Evolutionary conservation across 208 protist genomes (phyloP), one percentile per base, ranked within the genome.

Genomic region (Trypanosoma avium): DNA sequence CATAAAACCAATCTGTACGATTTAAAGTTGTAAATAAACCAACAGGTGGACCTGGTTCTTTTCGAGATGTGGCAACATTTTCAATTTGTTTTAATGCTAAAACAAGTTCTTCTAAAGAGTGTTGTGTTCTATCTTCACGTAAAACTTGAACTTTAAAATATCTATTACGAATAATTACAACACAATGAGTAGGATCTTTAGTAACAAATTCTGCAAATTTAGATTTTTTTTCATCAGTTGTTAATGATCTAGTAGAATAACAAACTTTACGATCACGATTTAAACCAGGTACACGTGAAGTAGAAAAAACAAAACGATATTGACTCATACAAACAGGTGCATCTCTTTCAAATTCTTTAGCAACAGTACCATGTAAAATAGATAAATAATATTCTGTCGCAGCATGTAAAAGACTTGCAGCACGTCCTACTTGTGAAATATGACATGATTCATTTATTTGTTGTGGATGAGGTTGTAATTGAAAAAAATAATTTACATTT

Each of bases 401-500:
- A 17, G 70, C 77, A 33, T 73, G 67, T n/a, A 82, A n/a, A 38
- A 83, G 50, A 45, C 73, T 67, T 17, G 77, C 75, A 17, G 77
- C 77, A 35, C 76, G 70, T 13, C 73, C 71, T 17, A 80, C 52
- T 46, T 80, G 74, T n/a, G 61, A 64, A 48, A 73, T 40, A 19
- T 36, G 56, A 10, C n/a, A 7, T 15, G 29, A 17, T 29, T 30
- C 49, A 30, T 43, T 30, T 30, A 33, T 19, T 3, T 58, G 62
- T 27, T 19, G 27, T 22, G 68, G 68, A 29, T 83, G 60, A 2
- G 50, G 27, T 33, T 79, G 63, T 17, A 83, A 73, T 5, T 61
- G 49, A 48, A 80, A 83, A 43, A 83, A 83, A 43, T 82, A 83
- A 46, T 83, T 83, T 7, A 83, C 77, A 60, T 83, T 77, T 46